A percentile compares a stretch with the other conserved stretches of the same genome.
Evolutionary conservation across 2,329 filamentous ascomycete genomes (phyloP).

Genomic region (Fusarium penzigii): DNA sequence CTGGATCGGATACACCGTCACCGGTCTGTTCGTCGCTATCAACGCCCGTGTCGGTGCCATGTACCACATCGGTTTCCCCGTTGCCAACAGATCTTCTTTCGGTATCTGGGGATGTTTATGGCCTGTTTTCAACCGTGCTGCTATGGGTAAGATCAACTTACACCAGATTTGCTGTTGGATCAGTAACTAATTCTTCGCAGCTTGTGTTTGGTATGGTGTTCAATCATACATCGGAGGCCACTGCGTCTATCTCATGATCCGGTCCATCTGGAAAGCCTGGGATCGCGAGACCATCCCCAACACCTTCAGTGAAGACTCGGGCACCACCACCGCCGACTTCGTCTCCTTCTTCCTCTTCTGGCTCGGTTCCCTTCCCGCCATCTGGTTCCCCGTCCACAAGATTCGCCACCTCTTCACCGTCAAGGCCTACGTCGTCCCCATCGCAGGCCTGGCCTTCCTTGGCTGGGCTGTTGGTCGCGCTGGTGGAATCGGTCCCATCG

Average conservation of each 20-base stretch:
- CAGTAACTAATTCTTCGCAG: constrained; percentile 35
- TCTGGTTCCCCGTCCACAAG: constrained; percentile 88
- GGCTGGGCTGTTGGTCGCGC: constrained; percentile 84
- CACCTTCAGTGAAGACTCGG: constrained; percentile 62
- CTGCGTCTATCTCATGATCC: constrained; percentile 88
- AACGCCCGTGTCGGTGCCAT: constrained; percentile 83
- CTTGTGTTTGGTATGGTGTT: constrained; percentile 86
- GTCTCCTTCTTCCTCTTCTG: constrained; percentile 87
- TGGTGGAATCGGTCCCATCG: constrained; percentile 79
- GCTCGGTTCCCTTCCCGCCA: constrained; percentile 75
- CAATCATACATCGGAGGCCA: constrained; percentile 82
- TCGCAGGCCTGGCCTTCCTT: constrained; percentile 82
- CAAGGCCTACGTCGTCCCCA: constrained; percentile 82
- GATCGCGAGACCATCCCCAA: constrained; percentile 59
- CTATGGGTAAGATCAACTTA: constrained; percentile 55
- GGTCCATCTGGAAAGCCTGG: constrained; percentile 76
- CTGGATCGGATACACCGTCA: constrained; percentile 81
- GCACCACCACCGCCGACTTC: constrained; percentile 74
- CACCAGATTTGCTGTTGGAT: neutral
- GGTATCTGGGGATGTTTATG: constrained; percentile 88
- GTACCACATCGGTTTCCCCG: constrained; percentile 89
- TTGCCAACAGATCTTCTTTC: constrained; percentile 75
- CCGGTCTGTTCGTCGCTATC: constrained; percentile 71
- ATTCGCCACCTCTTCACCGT: constrained; percentile 88
- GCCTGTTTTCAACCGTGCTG: constrained; percentile 88